Base-by-base conservation (phyloP, 2,329 filamentous ascomycete species). In the Arthrobotrys pseudoclavata region DNA sequence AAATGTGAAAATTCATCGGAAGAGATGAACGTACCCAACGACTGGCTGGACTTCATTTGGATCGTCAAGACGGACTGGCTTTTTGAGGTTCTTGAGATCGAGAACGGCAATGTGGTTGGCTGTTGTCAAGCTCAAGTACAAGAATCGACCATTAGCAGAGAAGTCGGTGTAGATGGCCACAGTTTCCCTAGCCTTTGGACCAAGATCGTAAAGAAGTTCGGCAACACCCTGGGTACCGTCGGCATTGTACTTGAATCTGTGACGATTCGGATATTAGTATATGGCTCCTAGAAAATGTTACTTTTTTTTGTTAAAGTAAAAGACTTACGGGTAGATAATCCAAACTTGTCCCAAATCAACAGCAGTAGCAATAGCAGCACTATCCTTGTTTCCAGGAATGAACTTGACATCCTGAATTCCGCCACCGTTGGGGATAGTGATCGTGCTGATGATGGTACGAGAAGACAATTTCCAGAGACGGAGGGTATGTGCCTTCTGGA, bases 401-500 rank as follows among this genome's bases (percentile, higher is more conserved):
- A 90, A 89, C 82, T 90, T 90, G 81, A 90, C 87, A 79, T 90
- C 88, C 80, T 90, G 88, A 62, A 90, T 90, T 76, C 88, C 88
- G 47, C 85, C 85, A 40, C 88, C 87, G 61, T 88, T 81, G 22
- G 88, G 88, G 71, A 91, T 89, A 12, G 85, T 88, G 76, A 90
- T 88, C 15, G 88, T 90, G 68, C 85, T 88, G 77, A 89, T 85
- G 78, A 90, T 90, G 61, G 84, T 87, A 64, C 87, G 85, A 18
- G 83, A 82, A 18, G 84, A 80, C 3, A 90, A 84, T 66, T 88
- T 86, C 88, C 88, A 90, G 1, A 90, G 86, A 2, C 88, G 86
- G 1, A 90, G 85, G 0, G 88, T 90, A 82, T 89, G 86, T 48
- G 87, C 88, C 42, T 84, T 84, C 68, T 86, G 83, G 61, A 89